Evolutionary conservation across 768 basidiomycete species (phyloP).

Genomic region (Clathrus columnatus): DNA sequence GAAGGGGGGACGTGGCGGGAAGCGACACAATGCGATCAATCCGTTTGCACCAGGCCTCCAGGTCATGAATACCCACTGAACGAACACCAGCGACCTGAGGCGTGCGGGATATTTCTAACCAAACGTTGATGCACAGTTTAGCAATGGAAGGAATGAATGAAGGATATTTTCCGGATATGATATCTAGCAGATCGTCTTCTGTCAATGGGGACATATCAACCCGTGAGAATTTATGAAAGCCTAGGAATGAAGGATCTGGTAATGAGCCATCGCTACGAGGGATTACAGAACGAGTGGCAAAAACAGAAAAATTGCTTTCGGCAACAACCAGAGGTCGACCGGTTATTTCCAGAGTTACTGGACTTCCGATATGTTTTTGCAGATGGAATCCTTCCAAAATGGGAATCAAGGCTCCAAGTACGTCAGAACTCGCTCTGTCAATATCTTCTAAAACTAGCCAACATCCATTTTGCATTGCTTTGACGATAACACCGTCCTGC

Average conservation of each 20-base stretch:
- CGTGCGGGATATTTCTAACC: conserved; percentile 50
- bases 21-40: conserved; percentile 47
- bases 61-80: conserved; percentile 66
- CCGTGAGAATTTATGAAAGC: conserved; percentile 76
- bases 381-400: conserved; percentile 61
- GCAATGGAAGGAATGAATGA: conserved; percentile 43
- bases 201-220: conserved; percentile 55
- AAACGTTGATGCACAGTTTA: conserved; percentile 52
- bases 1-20: conserved; percentile 26
- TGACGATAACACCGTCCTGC: conserved; percentile 89
- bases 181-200: conserved; percentile 55
- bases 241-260: conserved; percentile 64
- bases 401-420: conserved; percentile 79
- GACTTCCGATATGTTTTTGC: conserved; percentile 67
- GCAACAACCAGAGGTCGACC: conserved; percentile 68
- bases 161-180: conserved; percentile 61
- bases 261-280: conserved; percentile 41
- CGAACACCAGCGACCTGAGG: conserved; percentile 43
- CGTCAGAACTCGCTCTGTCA: conserved; percentile 83
- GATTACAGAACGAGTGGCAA: conserved; percentile 73
- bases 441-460: conserved; percentile 94
- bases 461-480: conserved; percentile 80
- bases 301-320: conserved; percentile 72
- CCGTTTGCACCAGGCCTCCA: conserved; percentile 77
- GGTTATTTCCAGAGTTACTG: conserved; percentile 62